A percentile compares a stretch with the other conserved stretches of the same genome.
Evolutionary conservation across 176 grass and related monocot genomes (phyloP).

Genomic region (Tuctoria greenei): DNA sequence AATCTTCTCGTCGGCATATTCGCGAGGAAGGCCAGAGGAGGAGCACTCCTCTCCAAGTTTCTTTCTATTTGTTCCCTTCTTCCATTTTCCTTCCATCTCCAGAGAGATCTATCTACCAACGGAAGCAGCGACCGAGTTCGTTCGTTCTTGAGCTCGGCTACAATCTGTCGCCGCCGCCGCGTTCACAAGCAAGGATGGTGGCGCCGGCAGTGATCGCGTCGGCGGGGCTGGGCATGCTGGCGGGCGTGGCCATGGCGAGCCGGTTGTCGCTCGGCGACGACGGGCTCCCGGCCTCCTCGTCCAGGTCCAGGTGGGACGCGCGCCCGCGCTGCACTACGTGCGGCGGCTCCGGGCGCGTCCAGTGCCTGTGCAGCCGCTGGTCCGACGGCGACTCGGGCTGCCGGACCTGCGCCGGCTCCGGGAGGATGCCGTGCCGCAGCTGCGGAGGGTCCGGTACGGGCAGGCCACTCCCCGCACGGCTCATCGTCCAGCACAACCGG

Average conservation of each 20-base stretch:
- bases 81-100: background rate
- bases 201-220: constrained; percentile 64
- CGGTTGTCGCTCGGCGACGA: constrained; percentile 35
- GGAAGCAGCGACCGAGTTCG: background rate
- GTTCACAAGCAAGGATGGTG: constrained; percentile 29
- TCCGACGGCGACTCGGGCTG: constrained; percentile 88
- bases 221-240: constrained; percentile 82
- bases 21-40: too few species aligned
- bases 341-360: constrained; percentile 67
- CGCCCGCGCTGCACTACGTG: constrained; percentile 74
- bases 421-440: constrained; percentile 69
- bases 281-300: constrained; percentile 23
- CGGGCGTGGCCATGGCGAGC: constrained; percentile 69
- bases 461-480: constrained; percentile 58
- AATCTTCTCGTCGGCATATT: too few species aligned
- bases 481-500: constrained; percentile 38
- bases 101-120: background rate
- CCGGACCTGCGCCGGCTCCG: constrained; percentile 72
- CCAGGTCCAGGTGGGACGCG: constrained; percentile 33
- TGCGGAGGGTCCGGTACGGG: constrained; percentile 81
- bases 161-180: too few species aligned
- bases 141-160: too few species aligned
- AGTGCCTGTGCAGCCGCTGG: constrained; percentile 84
- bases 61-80: too few species aligned
- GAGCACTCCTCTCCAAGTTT: too few species aligned